phyloP scores from a whole-genome alignment of 2,329 filamentous ascomycete genomes.

The Ophiosphaerella narmari region DNA sequence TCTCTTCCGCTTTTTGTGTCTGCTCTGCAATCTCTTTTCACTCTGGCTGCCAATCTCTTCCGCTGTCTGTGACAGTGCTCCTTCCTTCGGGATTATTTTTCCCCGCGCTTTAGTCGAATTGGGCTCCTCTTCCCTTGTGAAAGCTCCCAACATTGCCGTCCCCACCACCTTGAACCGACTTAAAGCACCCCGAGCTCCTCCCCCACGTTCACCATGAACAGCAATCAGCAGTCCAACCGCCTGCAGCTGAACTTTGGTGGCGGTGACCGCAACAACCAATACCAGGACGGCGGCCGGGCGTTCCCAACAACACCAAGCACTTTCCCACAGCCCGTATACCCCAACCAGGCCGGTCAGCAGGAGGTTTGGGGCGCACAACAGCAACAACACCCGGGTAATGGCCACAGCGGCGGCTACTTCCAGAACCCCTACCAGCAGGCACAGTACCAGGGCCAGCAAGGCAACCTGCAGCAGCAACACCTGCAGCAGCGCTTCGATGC shows the following conservation, averaged over 20 bases:
- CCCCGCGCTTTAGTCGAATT: conserved; percentile 12
- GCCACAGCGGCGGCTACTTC: conserved; percentile 55
- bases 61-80: conserved; percentile 19
- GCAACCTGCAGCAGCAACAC: conserved; percentile 55
- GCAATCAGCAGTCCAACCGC: conserved; percentile 49
- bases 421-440: conserved; percentile 54
- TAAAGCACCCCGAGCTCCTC: neutral
- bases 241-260: conserved; percentile 57
- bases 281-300: conserved; percentile 51
- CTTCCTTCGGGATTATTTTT: conserved; percentile 10
- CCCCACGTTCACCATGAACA: conserved; percentile 36
- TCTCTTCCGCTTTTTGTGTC: neutral
- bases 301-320: conserved; percentile 82
- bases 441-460: conserved; percentile 57
- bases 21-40: conserved; percentile 16
- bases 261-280: conserved; percentile 45
- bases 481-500: conserved; percentile 68
- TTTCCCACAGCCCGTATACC: conserved; percentile 88
- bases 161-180: conserved; percentile 7
- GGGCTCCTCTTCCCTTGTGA: conserved; percentile 9
- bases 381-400: conserved; percentile 48
- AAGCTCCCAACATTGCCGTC: conserved; percentile 12
- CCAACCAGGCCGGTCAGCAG: conserved; percentile 63
- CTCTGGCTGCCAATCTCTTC: conserved; percentile 16
- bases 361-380: conserved; percentile 62